Percentiles rank a stretch among this genome's conserved stretches.
These are phyloP conservation scores for Pseudogymnoascus sp. DNA, from an alignment of 2,329 filamentous ascomycete species.

Conservation along the genomic window DNA sequence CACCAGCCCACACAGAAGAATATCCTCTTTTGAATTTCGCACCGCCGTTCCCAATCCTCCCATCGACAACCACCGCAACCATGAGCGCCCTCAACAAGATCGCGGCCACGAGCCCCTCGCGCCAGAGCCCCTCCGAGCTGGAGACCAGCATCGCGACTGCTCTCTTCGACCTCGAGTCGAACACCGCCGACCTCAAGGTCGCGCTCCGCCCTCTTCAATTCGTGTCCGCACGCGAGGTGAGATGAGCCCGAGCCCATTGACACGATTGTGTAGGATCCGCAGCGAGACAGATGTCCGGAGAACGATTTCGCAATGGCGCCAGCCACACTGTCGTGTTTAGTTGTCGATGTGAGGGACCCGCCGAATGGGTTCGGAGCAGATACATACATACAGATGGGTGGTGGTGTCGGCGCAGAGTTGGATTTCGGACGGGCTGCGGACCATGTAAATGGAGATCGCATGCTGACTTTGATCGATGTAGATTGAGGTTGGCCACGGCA, in stretches of 20 bases:
- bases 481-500: conserved; percentile 99
- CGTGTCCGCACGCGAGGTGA: conserved; percentile 98
- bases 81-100: conserved; percentile 92
- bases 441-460: conserved; percentile 70
- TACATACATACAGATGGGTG: conserved; percentile 13
- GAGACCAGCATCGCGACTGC: conserved; percentile 95
- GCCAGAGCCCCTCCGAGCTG: conserved; percentile 92
- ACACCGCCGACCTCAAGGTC: conserved; percentile 95
- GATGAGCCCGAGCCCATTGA: conserved; percentile 31
- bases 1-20: conserved; percentile 1
- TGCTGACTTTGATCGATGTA: conserved; percentile 65
- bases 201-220: conserved; percentile 97
- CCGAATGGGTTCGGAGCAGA: conserved; percentile 5
- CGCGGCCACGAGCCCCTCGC: conserved; percentile 91
- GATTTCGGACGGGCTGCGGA: conserved; percentile 70
- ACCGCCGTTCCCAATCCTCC: conserved; percentile 1
- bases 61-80: conserved; percentile 37
- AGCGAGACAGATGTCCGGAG: conserved; percentile 5
- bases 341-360: conserved; percentile 8
- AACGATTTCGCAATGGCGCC: conserved; percentile 10
- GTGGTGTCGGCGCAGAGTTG: conserved; percentile 33
- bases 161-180: conserved; percentile 98
- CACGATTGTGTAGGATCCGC: conserved; percentile 6
- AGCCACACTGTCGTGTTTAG: conserved; percentile 3
- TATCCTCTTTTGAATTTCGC: conserved; percentile 1